Conservation (phyloP, 441 rosid species). For the Arabidopsis lyrata region DNA sequence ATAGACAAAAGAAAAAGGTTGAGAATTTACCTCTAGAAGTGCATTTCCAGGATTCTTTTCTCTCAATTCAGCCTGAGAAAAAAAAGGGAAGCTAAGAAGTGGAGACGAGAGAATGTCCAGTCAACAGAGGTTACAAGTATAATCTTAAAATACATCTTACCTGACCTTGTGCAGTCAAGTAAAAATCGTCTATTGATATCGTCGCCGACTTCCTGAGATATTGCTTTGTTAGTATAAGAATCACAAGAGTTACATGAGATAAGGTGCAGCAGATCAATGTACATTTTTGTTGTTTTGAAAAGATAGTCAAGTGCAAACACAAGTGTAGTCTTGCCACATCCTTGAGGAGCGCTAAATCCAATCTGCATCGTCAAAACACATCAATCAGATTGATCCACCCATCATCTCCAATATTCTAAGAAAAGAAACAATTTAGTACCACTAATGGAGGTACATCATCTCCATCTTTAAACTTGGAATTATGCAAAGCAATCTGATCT, state of each 20-base stretch:
- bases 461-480: conserved; percentile 60
- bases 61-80: conserved; percentile 77
- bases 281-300: conserved; percentile 81
- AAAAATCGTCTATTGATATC: conserved; percentile 91
- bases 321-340: conserved; percentile 98
- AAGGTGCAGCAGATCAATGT: conserved; percentile 26
- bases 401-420: background rate
- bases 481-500: conserved; percentile 71
- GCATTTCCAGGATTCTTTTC: conserved; percentile 78
- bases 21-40: conserved; percentile 73
- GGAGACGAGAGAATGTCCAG: conserved; percentile 22
- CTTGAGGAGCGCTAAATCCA: conserved; percentile 99
- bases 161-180: conserved; percentile 90
- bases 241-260: background rate
- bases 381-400: background rate
- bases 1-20: background rate
- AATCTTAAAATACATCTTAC: conserved; percentile 47
- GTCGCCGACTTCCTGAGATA: conserved; percentile 82
- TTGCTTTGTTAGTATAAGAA: conserved; percentile 9
- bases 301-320: conserved; percentile 94
- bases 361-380: conserved; percentile 57
- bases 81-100: conserved; percentile 11
- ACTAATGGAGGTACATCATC: conserved; percentile 87
- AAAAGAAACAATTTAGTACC: conserved; percentile 52
- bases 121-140: conserved; percentile 26